Conservation (phyloP, 441 rosid genomes). For the Hypseocharis bilobata region DNA sequence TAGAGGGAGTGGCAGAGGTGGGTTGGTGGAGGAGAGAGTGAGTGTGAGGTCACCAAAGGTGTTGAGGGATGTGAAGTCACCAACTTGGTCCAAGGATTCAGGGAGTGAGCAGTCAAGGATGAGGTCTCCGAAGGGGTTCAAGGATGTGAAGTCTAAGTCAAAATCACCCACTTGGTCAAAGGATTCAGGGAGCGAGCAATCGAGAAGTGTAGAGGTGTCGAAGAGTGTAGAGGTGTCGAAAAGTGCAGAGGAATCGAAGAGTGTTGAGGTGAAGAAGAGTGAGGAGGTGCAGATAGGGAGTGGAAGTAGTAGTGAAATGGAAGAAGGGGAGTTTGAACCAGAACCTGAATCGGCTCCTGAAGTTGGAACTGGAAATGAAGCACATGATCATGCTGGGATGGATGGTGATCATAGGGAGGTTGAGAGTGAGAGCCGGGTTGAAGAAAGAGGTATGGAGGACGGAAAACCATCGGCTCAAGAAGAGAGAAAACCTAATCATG, state of each 20-base stretch:
- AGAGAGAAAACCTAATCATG: slow-evolving; percentile 24
- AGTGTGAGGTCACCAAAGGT: slow-evolving; percentile 27
- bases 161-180: slow-evolving; percentile 56
- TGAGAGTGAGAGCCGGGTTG: slow-evolving; percentile 25
- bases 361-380: slow-evolving; percentile 18
- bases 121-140: slow-evolving; percentile 25
- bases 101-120: slow-evolving; percentile 35
- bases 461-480: slow-evolving; percentile 6
- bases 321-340: slow-evolving; percentile 95
- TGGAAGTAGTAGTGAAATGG: slow-evolving; percentile 82
- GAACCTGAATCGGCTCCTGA: slow-evolving; percentile 35
- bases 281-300: slow-evolving; percentile 40
- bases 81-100: slow-evolving; percentile 65
- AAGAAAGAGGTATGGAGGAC: slow-evolving; percentile 21
- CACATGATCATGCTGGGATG: not conserved
- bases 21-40: slow-evolving; percentile 22
- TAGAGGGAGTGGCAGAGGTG: slow-evolving; percentile 24
- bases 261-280: slow-evolving; percentile 24
- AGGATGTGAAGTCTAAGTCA: slow-evolving; percentile 36
- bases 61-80: slow-evolving; percentile 50
- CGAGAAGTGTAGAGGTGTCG: slow-evolving; percentile 18
- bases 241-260: not conserved
- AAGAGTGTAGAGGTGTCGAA: not conserved
- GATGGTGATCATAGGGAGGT: slow-evolving; percentile 20
- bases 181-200: slow-evolving; percentile 60